These are phyloP conservation scores for Chytriomyces confervae DNA, from an alignment of 192 early-diverging fungal species.

Conservation along the genomic window DNA sequence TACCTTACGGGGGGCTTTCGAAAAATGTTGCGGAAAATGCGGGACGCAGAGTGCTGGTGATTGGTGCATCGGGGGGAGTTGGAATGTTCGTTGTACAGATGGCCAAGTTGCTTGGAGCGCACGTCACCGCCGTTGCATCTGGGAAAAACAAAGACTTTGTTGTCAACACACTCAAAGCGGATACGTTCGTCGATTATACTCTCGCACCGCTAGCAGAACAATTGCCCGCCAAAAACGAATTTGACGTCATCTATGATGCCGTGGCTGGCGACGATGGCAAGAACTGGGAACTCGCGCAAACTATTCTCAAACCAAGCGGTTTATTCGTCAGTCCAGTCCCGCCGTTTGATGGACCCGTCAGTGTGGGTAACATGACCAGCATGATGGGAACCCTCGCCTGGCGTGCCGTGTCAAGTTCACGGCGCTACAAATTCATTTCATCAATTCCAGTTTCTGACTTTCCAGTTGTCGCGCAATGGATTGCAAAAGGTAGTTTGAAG, in stretches of 20 bases:
- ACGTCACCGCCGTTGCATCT: slow-evolving; percentile 22
- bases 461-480: slow-evolving; percentile 28
- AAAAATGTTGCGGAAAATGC: not conserved
- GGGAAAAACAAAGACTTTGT: slow-evolving; percentile 34
- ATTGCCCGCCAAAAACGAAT: slow-evolving; percentile 1
- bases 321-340: slow-evolving; percentile 32
- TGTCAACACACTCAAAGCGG: not conserved
- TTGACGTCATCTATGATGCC: slow-evolving; percentile 34
- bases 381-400: slow-evolving; percentile 9
- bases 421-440: slow-evolving; percentile 25
- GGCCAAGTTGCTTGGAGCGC: slow-evolving; percentile 28
- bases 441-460: slow-evolving; percentile 16
- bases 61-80: slow-evolving; percentile 44
- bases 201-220: slow-evolving; percentile 11
- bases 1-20: slow-evolving; percentile 15
- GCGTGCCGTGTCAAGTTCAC: not conserved
- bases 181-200: slow-evolving; percentile 28
- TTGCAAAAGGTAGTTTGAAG: slow-evolving; percentile 24
- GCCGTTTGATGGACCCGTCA: slow-evolving; percentile 9
- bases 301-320: slow-evolving; percentile 32
- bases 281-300: slow-evolving; percentile 25
- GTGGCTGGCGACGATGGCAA: slow-evolving; percentile 34
- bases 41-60: slow-evolving; percentile 35
- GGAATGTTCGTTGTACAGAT: slow-evolving; percentile 21
- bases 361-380: not conserved